Base-by-base conservation (phyloP, 2,329 filamentous ascomycete species). In the Metarhizium rileyi region DNA sequence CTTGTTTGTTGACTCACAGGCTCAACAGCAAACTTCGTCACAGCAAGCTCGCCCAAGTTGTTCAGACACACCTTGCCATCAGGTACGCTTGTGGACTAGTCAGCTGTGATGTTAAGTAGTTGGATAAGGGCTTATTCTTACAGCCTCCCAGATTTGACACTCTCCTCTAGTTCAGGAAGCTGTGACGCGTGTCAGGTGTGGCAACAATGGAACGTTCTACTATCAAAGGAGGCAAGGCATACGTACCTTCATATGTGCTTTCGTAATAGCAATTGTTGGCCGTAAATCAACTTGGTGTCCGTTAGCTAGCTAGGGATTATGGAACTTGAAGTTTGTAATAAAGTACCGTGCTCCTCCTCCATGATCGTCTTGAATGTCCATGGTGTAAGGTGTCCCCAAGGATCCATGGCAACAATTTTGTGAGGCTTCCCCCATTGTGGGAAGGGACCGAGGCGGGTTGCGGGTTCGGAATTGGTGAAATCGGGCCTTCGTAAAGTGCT, bases 361-460 rank as follows among this genome's bases (percentile, higher is more conserved):
- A 93, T 90, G 43, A 80, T 76, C 54, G 91, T 82, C 55, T 86
- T 86, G 71, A 85, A 95, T 2, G 94, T 70, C 84, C 85, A 90
- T 8, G 88, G 87, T 8, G 85, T 80, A 52, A 95, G 72, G 70
- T 97, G 93, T 6, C 93, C 91, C 66, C 86, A 87, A 0, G 91
- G 91, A 63, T 97, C 93, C 89, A 98, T 95, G 18, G 91, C 88
- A 14, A 97, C 91, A 55, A 98, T 97, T 74, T 96, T 97, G 67
- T 88, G 89, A 61, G 79, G 80, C 63, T 95, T 87, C 25, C 78
- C 80, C 91, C 91, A 98, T 69, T 93, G 82, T 7, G 87, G 83
- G 59, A 95, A 95, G 7, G 88, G 90, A 0, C 90, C 90, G 62
- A 97, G 88, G 48, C 84, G 80, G 22, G 82, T 87, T n/a, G 90